phyloP scores from a whole-genome alignment of 2,329 filamentous ascomycete species.

The Ilyonectria mors-panacis region DNA sequence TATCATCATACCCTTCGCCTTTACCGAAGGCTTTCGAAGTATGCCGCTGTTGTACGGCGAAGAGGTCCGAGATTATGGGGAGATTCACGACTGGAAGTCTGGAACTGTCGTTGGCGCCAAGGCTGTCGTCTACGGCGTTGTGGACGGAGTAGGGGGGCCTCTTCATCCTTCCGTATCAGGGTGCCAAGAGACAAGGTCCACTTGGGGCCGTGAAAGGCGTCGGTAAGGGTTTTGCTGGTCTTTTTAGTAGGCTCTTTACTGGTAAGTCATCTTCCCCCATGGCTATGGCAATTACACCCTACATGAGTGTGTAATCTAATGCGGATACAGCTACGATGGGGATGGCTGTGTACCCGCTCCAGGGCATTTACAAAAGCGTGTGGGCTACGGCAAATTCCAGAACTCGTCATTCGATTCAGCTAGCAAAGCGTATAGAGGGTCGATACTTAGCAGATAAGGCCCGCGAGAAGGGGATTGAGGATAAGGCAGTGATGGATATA shows the following conservation, averaged over 20 bases:
- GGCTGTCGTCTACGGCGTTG: neutral
- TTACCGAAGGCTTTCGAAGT: slow-evolving; percentile 2
- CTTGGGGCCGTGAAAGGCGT: neutral
- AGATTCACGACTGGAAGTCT: slow-evolving; percentile 5
- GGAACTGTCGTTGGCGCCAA: neutral
- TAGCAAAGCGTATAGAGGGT: neutral
- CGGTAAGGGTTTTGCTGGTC: neutral
- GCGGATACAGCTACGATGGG: neutral
- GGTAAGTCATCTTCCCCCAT: neutral
- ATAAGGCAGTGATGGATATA: neutral
- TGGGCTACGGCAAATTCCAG: neutral
- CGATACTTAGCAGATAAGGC: neutral
- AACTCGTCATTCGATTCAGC: neutral
- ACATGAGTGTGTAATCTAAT: neutral
- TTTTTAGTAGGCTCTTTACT: neutral
- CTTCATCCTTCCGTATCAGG: neutral
- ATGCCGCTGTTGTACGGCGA: neutral
- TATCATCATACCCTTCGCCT: neutral
- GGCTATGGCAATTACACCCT: neutral
- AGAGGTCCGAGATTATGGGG: slow-evolving; percentile 1
- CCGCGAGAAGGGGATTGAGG: neutral
- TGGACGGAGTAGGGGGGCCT: neutral
- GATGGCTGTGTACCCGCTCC: neutral
- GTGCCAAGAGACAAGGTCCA: neutral
- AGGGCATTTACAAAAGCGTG: neutral